phyloP scores from a whole-genome alignment of 371 early-diverging fungal species.

The Mucor plumbeus region DNA sequence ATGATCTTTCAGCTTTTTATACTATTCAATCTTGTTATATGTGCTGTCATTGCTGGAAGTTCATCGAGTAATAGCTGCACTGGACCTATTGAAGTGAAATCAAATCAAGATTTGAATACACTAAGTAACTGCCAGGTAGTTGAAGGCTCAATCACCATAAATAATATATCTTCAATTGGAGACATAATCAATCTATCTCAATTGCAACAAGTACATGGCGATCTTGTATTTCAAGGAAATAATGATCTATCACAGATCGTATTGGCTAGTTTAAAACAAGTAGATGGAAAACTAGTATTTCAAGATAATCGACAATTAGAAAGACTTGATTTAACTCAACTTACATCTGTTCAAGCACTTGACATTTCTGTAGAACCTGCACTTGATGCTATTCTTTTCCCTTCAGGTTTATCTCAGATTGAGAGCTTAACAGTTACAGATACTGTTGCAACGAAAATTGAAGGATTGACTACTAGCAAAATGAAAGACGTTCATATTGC shows the following conservation, averaged over 20 bases:
- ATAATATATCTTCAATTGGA: conserved; percentile 11
- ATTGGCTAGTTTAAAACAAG: conserved; percentile 32
- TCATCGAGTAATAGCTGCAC: conserved; percentile 20
- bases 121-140: conserved; percentile 44
- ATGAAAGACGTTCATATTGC: conserved; percentile 43
- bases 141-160: conserved; percentile 48
- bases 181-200: conserved; percentile 23
- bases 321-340: conserved; percentile 34
- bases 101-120: conserved; percentile 45
- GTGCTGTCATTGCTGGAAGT: not conserved
- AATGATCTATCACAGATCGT: conserved; percentile 27
- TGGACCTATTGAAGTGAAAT: conserved; percentile 23
- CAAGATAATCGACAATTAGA: conserved; percentile 53
- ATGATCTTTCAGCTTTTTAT: not conserved
- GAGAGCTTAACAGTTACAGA: conserved; percentile 47
- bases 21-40: not conserved
- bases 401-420: conserved; percentile 43
- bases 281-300: conserved; percentile 46
- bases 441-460: conserved; percentile 48
- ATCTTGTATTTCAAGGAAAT: conserved; percentile 40
- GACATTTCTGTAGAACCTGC: conserved; percentile 52
- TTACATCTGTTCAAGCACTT: conserved; percentile 42
- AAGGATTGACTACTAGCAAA: conserved; percentile 45
- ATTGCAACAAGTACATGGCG: conserved; percentile 31
- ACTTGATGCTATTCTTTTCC: conserved; percentile 40